Evolutionary conservation across 306 rosid species (phyloP).

Genomic region (Citrullus mucosospermus): DNA sequence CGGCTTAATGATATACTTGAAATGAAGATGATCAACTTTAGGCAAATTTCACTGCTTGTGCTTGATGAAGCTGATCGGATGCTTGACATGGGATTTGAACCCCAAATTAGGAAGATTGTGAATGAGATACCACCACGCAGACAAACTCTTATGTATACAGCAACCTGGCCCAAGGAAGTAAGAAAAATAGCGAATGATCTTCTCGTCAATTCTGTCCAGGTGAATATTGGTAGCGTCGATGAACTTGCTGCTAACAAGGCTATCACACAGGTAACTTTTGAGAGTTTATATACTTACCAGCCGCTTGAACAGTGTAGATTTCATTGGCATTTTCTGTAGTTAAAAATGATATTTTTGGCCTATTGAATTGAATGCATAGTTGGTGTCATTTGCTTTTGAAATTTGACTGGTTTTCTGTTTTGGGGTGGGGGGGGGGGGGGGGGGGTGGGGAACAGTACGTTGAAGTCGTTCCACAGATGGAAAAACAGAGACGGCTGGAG

Average conservation of each 20-base stretch:
- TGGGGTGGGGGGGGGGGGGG: neutral
- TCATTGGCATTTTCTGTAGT: neutral
- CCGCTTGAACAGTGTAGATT: neutral
- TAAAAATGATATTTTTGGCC: neutral
- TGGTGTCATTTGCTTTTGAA: neutral
- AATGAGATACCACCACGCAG: slow-evolving; percentile 92
- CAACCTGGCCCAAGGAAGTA: slow-evolving; percentile 99
- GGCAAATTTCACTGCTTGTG: slow-evolving; percentile 91
- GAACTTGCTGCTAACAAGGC: slow-evolving; percentile 97
- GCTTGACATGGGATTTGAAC: slow-evolving; percentile 99
- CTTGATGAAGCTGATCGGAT: slow-evolving; percentile 99
- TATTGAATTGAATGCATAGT: neutral
- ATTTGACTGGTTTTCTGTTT: neutral
- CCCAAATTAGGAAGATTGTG: slow-evolving; percentile 95
- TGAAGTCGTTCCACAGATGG: slow-evolving; percentile 96
- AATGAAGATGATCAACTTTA: slow-evolving; percentile 76
- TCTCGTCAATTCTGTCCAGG: slow-evolving; percentile 92
- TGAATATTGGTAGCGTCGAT: slow-evolving; percentile 87
- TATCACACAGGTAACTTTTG: slow-evolving; percentile 70
- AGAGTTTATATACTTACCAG: neutral
- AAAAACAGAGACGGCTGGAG: slow-evolving; percentile 94
- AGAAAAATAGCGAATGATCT: slow-evolving; percentile 92
- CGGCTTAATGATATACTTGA: slow-evolving; percentile 93
- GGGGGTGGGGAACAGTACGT: slow-evolving; percentile 93
- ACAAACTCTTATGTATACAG: slow-evolving; percentile 97